Conservation (phyloP, 1,284 basidiomycete species). For the Filobasidium uniguttulatum region DNA sequence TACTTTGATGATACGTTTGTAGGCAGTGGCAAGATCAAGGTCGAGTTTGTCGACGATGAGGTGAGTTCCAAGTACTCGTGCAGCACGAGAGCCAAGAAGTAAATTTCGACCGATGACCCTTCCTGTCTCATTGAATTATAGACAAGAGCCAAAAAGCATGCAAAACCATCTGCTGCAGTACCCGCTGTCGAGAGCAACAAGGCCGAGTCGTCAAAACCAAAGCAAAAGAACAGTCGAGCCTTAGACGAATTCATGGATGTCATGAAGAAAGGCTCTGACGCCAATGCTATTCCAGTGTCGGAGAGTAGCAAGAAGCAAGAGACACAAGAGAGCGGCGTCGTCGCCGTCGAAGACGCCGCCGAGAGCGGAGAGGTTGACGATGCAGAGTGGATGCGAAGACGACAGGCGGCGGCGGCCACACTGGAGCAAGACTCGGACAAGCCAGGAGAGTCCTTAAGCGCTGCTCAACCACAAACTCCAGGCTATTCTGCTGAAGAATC, state of each 20-base stretch:
- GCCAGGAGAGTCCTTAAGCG: too few species aligned
- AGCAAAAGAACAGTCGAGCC: slow-evolving; percentile 44
- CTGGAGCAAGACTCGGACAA: slow-evolving; percentile 17
- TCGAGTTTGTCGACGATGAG: slow-evolving; percentile 54
- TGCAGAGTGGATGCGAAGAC: slow-evolving; percentile 50
- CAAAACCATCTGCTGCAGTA: not conserved
- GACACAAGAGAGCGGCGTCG: slow-evolving; percentile 22
- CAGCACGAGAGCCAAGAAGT: too few species aligned
- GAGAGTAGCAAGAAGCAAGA: slow-evolving; percentile 23
- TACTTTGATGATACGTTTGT: slow-evolving; percentile 81
- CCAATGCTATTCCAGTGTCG: slow-evolving; percentile 39
- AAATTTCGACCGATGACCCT: not conserved
- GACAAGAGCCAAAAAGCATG: slow-evolving; percentile 8
- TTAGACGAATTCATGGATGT: slow-evolving; percentile 42
- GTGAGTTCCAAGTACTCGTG: slow-evolving; percentile 9
- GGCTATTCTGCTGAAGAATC: slow-evolving; percentile 37
- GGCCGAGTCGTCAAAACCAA: slow-evolving; percentile 27
- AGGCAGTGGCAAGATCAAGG: slow-evolving; percentile 57
- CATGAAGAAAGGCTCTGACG: slow-evolving; percentile 32
- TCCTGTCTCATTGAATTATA: not conserved
- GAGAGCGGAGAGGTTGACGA: slow-evolving; percentile 53
- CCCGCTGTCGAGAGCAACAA: slow-evolving; percentile 1
- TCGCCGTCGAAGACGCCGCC: slow-evolving; percentile 24
- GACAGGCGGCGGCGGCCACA: slow-evolving; percentile 30
- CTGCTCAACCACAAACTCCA: too few species aligned